phyloP scores from a whole-genome alignment of 257 asterid genomes.

The Eustoma russellianum region DNA sequence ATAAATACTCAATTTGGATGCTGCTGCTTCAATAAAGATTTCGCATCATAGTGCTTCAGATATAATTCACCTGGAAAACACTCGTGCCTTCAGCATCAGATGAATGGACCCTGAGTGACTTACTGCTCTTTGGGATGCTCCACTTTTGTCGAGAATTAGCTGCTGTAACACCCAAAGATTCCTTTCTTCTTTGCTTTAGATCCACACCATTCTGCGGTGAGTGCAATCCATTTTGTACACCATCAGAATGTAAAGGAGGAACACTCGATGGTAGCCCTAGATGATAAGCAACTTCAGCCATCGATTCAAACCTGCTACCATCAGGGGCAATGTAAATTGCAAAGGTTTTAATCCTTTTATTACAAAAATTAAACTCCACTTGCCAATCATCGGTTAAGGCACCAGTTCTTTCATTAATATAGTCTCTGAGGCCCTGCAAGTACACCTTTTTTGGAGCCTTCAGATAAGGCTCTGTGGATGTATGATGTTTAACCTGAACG shows the following conservation, averaged over 20 bases:
- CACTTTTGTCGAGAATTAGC: conserved; percentile 31
- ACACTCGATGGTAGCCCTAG: conserved; percentile 42
- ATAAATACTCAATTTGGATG: neutral
- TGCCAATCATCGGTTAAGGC: conserved; percentile 70
- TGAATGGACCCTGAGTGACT: conserved; percentile 21
- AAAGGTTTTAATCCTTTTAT: conserved; percentile 38
- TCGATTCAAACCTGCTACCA: conserved; percentile 58
- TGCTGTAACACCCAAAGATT: conserved; percentile 22
- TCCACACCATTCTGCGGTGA: conserved; percentile 21
- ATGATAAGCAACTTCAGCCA: conserved; percentile 68
- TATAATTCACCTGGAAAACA: conserved; percentile 12
- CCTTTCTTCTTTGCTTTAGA: conserved; percentile 31
- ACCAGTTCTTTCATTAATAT: conserved; percentile 61
- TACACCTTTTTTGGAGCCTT: conserved; percentile 41
- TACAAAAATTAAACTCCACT: conserved; percentile 60
- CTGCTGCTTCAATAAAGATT: neutral
- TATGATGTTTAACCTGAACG: conserved; percentile 19
- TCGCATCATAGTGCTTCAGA: neutral
- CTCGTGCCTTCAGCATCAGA: conserved; percentile 8
- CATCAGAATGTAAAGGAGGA: conserved; percentile 29
- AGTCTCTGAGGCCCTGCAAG: conserved; percentile 56
- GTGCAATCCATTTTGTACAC: conserved; percentile 25
- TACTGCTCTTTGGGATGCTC: conserved; percentile 26
- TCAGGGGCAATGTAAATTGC: conserved; percentile 64
- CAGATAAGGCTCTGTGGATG: conserved; percentile 21